Base-by-base conservation (phyloP, 495 filamentous ascomycete species). In the Aspergillus homomorphus region DNA sequence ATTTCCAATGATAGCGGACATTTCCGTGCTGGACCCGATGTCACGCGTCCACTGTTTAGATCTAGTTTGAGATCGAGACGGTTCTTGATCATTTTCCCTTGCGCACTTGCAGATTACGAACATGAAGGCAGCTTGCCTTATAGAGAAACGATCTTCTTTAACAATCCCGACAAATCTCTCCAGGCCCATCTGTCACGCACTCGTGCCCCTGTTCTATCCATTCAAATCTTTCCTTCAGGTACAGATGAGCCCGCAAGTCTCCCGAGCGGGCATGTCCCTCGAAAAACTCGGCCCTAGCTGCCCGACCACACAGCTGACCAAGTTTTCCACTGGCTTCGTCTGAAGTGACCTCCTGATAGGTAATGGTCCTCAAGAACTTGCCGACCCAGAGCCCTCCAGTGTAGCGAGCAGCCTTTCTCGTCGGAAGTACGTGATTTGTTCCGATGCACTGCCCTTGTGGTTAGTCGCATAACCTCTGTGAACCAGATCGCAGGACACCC, bases 351-450 rank as follows among this genome's bases (percentile, higher is more conserved):
- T 83, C 80, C 60, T 83, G 80, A 51, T 81, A 83, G 3, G 79
- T 82, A 20, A 77, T 73, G 0, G 79, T 83, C 49, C 71, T 68
- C 16, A 82, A 62, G 59, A 70, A 83, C 56, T 82, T 83, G 15
- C 80, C 79, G 9, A 80, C 77, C 79, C 80, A 82, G 16, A 82
- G 65, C 1, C 79, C 79, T 5, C 78, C 78, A 0, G 79, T 81
- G 57, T 78, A 81, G 9, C 71, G 61, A 0, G 77, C 76, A 2
- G 77, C 78, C 38, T 74, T 76, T 6, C 71, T 66, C 0, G 80
- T 83, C 0, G 80, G 79, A 3, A 83, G 69, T 7, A 83, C 79
- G 59, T 82, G 80, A 60, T 83, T 82, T 2, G 80, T 83, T 4
- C 78, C 80, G 53, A 83, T 83, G 44, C 73, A 75, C 70, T 82